Evolutionary conservation across 495 filamentous ascomycete species (phyloP).

Genomic region (Penicillium atrosanguineum): DNA sequence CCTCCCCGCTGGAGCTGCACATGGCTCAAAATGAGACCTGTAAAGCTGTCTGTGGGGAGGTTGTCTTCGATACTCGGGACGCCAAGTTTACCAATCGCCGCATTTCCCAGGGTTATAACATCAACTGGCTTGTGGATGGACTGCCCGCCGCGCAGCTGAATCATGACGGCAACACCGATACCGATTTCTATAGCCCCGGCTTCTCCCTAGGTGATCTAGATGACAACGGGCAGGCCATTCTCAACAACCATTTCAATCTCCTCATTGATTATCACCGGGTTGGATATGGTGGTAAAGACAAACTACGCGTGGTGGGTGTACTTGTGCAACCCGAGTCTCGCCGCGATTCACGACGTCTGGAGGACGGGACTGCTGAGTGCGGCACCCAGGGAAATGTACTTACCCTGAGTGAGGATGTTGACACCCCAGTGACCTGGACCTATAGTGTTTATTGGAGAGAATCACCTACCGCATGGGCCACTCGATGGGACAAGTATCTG

Average conservation of each 20-base stretch:
- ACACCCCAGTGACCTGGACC: conserved; percentile 77
- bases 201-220: conserved; percentile 75
- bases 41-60: conserved; percentile 67
- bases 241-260: conserved; percentile 96
- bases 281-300: conserved; percentile 48
- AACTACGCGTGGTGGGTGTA: conserved; percentile 88
- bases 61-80: conserved; percentile 62
- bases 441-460: conserved; percentile 86
- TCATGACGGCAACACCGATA: conserved; percentile 66
- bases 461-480: conserved; percentile 85
- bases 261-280: conserved; percentile 88
- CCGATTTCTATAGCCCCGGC: conserved; percentile 79
- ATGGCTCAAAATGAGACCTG: conserved; percentile 86
- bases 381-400: conserved; percentile 51
- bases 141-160: conserved; percentile 82
- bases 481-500: conserved; percentile 96
- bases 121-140: conserved; percentile 96
- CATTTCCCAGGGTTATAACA: conserved; percentile 77
- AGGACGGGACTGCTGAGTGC: conserved; percentile 60
- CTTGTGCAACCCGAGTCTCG: conserved; percentile 77
- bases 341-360: conserved; percentile 52
- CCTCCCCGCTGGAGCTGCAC: conserved; percentile 81
- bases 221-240: conserved; percentile 50
- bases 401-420: conserved; percentile 59
- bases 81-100: conserved; percentile 77